Evolutionary conservation across 1,284 basidiomycete species (phyloP).

Genomic region (Austroboletus olivaceoglutinosus): DNA sequence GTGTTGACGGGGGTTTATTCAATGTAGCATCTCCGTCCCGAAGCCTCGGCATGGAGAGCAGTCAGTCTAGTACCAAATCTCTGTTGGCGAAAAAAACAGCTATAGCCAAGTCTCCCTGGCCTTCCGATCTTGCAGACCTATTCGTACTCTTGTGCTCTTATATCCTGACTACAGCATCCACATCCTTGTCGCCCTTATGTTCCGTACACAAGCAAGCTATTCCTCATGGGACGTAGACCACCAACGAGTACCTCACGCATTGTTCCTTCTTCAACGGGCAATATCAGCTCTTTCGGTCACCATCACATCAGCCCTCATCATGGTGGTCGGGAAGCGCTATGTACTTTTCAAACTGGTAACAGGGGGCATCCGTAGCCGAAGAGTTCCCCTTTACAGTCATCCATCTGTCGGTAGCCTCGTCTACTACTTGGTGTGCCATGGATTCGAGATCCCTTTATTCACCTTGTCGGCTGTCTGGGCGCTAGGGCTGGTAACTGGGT

Average conservation of each 20-base stretch:
- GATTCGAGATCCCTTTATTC: conserved; percentile 1
- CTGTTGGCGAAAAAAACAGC: background rate
- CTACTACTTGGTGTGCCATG: background rate
- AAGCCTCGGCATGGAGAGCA: background rate
- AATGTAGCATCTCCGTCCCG: too few species aligned
- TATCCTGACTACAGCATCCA: conserved; percentile 4
- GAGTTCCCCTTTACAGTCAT: conserved; percentile 2
- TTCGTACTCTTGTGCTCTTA: conserved; percentile 1
- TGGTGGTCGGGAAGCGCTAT: conserved; percentile 5
- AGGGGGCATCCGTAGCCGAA: conserved; percentile 1
- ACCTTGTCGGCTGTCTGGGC: conserved; percentile 2
- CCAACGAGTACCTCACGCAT: too few species aligned
- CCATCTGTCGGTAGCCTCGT: background rate
- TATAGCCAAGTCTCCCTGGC: background rate
- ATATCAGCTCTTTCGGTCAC: conserved; percentile 4
- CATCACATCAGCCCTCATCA: conserved; percentile 1
- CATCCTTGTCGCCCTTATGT: conserved; percentile 1
- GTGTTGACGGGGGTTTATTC: too few species aligned
- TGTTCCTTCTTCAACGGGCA: background rate
- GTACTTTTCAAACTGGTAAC: conserved; percentile 1
- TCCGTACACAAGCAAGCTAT: background rate
- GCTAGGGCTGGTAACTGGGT: conserved; percentile 3
- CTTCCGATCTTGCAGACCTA: background rate
- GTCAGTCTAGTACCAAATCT: background rate
- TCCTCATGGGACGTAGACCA: background rate